Conservation (phyloP, 306 rosid genomes). For the Cicer bijugum region DNA sequence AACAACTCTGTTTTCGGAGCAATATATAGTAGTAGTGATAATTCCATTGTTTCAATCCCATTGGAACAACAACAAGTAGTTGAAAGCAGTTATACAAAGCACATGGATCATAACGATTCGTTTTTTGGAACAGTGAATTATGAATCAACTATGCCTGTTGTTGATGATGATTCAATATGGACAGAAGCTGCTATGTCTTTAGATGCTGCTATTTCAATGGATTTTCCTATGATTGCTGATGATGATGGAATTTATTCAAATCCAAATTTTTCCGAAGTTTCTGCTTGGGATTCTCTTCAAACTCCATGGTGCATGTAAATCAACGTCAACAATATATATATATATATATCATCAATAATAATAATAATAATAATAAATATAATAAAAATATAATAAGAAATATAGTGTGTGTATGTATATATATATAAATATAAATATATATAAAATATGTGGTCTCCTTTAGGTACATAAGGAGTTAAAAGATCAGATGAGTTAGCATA, state of each 20-base stretch:
- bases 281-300: slow-evolving; percentile 57
- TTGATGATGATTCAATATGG: slow-evolving; percentile 86
- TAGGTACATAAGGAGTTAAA: too few relatives aligned
- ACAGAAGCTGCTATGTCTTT: slow-evolving; percentile 70
- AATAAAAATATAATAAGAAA: too few relatives aligned
- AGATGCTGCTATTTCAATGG: slow-evolving; percentile 72
- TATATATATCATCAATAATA: too few relatives aligned
- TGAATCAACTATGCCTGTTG: slow-evolving; percentile 44
- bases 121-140: slow-evolving; percentile 53
- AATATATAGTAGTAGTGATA: not conserved
- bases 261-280: slow-evolving; percentile 46
- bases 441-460: too few relatives aligned
- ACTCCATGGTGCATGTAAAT: slow-evolving; percentile 68
- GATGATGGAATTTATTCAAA: slow-evolving; percentile 24
- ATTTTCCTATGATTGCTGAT: slow-evolving; percentile 56
- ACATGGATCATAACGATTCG: slow-evolving; percentile 14
- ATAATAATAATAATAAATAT: too few relatives aligned
- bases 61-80: not conserved
- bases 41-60: slow-evolving; percentile 35
- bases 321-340: not conserved
- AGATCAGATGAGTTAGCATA: too few relatives aligned
- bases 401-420: too few relatives aligned
- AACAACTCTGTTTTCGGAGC: slow-evolving; percentile 17
- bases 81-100: not conserved
- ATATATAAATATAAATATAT: too few relatives aligned